Evolutionary conservation across 2,329 filamentous ascomycete species (phyloP), one percentile per base, ranked within the genome.

Genomic region (Aspergillus oerlinghausenensis): DNA sequence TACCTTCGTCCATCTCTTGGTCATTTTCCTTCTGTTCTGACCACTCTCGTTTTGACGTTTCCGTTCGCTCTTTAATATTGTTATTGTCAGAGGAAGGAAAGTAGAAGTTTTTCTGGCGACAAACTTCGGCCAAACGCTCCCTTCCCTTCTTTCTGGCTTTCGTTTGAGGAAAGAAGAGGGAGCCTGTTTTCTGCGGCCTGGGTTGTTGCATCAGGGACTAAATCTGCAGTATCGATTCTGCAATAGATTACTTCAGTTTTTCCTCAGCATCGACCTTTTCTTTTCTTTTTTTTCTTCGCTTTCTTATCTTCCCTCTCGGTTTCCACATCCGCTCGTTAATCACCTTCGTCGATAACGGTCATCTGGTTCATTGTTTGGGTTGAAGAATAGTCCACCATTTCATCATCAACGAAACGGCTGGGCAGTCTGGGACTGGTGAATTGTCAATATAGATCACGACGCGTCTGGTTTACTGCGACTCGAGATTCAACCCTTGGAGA

Each of bases 91-190:
- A 21, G 43, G 21, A 47, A 47, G 43, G 43, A 47, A 47, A 47
- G 19, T 2, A 47, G 21, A 26, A 23, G 43, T 26, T 47, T 23
- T 14, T 23, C 23, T 25, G 21, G 43, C 17, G 23, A 23, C 43
- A 23, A 11, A 47, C 42, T 45, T 45, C 19, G 21, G 23, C 23
- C 21, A 25, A 14, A 14, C 48, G 51, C 67, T 63, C 62, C 60
- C 58, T 66, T 62, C 60, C 58, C 63, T 68, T 68, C 61, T 67
- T 62, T 60, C 58, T 59, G 55, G 52, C 65, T 60, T 59, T 66
- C 61, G 62, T 66, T 65, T 60, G 62, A 63, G 65, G 65, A 68
- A 65, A 67, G 63, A 65, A 63, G 63, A 66, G 60, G 63, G 50
- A 63, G 57, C 52, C 50, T 25, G 50, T 55, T 35, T 49, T 56